Base-by-base conservation (phyloP, 1,284 basidiomycete species). In the Phellinidium pouzarii region DNA sequence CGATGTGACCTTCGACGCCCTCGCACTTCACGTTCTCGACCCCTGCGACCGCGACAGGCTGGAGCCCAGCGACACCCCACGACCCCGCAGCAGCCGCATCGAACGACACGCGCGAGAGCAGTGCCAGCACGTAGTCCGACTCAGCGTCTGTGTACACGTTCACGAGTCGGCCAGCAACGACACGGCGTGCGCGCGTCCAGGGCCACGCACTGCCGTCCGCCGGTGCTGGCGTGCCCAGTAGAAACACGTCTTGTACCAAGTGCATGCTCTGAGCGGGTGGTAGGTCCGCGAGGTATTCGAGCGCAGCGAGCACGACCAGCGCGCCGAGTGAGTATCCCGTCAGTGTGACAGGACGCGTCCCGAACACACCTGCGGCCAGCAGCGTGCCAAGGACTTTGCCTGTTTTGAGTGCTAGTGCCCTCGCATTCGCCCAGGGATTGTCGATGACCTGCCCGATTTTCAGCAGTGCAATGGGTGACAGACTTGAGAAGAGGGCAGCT, bases 101-200 rank as follows among this genome's bases (percentile, higher is more conserved):
- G 19, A 47, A 14, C 23, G 45, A 45, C 4, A 46, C 26, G 34
- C 87, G 75, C 54, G 82, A 83, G 4, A 90, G 75, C 52, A 88
- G 79, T 0, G 84, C 85, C 40, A 91, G 73, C 48, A 90, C 76
- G 71, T 87, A 90, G 62, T 90, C 87, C 57, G 81, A 74, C 55
- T 70, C 73, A 11, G 55, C 50, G 23, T 50, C 49, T 11, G 82
- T 78, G 63, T 82, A 88, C 2, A 78, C 83, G 62, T 91, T 91
- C 36, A 89, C 82, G 41, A 90, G 71, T 26, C 84, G 69, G 5
- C 87, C 87, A 0, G 78, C 70, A 9, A 84, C 83, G 44, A 86
- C 74, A 5, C 83, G 74, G 4, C 86, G 74, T 2, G 80, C 77
- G 34, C 79, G 75, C 2, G 80, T 64, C 87, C 87, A 34, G 31